These are phyloP conservation scores for Rubus idaeus DNA, from an alignment of 306 rosid species.

Conservation along the genomic window DNA sequence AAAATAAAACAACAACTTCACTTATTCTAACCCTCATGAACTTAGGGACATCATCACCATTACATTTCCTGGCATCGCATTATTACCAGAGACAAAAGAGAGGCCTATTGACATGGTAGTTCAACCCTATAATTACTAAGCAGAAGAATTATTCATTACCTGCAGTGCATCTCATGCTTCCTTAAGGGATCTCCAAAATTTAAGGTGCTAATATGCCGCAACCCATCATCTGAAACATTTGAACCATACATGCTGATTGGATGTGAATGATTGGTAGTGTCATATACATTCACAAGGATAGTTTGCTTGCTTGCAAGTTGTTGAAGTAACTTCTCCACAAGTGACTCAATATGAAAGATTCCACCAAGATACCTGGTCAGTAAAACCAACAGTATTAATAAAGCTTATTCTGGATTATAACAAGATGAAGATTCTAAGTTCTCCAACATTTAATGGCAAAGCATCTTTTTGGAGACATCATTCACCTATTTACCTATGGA, in stretches of 20 bases:
- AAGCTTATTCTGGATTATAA: background rate
- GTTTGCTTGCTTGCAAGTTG: slow-evolving; percentile 98
- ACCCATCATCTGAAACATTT: slow-evolving; percentile 59
- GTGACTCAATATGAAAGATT: slow-evolving; percentile 85
- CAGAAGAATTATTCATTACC: slow-evolving; percentile 41
- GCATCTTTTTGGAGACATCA: background rate
- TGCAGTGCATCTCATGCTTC: slow-evolving; percentile 98
- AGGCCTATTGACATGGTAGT: background rate
- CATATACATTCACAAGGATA: slow-evolving; percentile 86
- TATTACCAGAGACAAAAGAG: slow-evolving; percentile 1
- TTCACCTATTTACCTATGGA: background rate
- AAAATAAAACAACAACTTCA: background rate
- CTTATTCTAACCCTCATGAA: background rate
- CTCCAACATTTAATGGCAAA: background rate
- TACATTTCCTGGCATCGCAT: slow-evolving; percentile 2
- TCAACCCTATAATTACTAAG: background rate
- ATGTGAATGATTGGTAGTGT: slow-evolving; percentile 72
- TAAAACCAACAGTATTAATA: slow-evolving; percentile 14
- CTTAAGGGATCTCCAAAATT: slow-evolving; percentile 94
- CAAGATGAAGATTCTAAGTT: background rate
- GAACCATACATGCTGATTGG: slow-evolving; percentile 94
- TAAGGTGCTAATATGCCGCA: slow-evolving; percentile 63
- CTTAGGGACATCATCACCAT: slow-evolving; percentile 5
- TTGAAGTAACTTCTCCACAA: slow-evolving; percentile 94
- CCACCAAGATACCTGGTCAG: slow-evolving; percentile 93